These are phyloP conservation scores for Umbelopsis vinacea DNA, from an alignment of 192 early-diverging fungal genomes.

Conservation along the genomic window DNA sequence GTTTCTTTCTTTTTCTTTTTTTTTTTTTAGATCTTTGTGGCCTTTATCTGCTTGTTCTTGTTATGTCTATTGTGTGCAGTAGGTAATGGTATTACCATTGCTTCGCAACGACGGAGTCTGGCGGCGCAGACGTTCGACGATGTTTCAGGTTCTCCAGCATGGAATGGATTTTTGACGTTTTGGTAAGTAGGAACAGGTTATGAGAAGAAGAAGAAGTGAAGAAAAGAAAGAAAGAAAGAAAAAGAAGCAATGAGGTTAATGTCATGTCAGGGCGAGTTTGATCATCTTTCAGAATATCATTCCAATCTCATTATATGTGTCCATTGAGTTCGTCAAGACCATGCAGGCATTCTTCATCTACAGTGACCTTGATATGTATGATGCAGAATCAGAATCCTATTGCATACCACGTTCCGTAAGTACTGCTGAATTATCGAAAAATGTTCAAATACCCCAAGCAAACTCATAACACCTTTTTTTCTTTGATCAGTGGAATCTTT, in stretches of 20 bases:
- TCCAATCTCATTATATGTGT: conserved; percentile 95
- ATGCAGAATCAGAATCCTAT: conserved; percentile 58
- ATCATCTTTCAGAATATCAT: conserved; percentile 97
- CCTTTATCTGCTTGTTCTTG: conserved; percentile 57
- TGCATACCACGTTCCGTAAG: conserved; percentile 71
- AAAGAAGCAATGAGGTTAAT: too few species aligned
- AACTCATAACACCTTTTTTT: conserved; percentile 37
- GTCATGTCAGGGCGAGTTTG: conserved; percentile 71
- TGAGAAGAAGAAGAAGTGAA: too few species aligned
- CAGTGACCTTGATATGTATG: conserved; percentile 89
- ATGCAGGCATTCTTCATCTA: conserved; percentile 92
- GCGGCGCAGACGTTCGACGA: conserved; percentile 24
- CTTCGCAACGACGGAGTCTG: background rate
- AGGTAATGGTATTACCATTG: conserved; percentile 46
- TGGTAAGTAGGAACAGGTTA: conserved; percentile 41
- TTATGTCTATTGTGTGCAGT: conserved; percentile 58
- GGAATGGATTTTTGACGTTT: conserved; percentile 39
- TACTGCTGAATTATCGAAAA: background rate
- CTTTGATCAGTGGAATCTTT: conserved; percentile 80
- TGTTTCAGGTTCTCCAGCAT: conserved; percentile 25
- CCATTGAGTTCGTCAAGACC: conserved; percentile 91
- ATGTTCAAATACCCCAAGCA: background rate
- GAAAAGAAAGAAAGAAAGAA: too few species aligned
- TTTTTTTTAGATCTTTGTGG: conserved; percentile 58
- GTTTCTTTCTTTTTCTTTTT: too few species aligned